A percentile compares a stretch with the other conserved stretches of the same genome.
phyloP scores from a whole-genome alignment of 305 asterid genomes.

The Solanum hybrid region DNA sequence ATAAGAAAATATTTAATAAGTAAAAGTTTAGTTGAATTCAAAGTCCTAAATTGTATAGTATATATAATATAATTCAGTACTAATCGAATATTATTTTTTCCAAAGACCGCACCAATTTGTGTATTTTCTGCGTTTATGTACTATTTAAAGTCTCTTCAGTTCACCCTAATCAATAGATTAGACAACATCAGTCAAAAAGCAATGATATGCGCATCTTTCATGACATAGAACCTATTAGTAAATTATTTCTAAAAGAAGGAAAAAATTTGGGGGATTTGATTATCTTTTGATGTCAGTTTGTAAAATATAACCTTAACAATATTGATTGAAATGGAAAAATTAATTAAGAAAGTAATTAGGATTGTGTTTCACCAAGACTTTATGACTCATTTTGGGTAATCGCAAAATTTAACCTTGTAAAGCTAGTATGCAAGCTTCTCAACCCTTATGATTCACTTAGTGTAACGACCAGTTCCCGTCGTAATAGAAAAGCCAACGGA shows the following conservation, averaged over 20 bases:
- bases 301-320: background rate
- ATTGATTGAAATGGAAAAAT: background rate
- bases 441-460: background rate
- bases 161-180: background rate
- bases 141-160: background rate
- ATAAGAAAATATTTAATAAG: background rate
- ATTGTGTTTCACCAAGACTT: background rate
- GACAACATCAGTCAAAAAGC: background rate
- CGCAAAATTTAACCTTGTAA: background rate
- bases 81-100: background rate
- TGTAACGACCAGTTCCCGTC: too few species aligned
- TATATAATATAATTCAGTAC: too few species aligned
- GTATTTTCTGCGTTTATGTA: background rate
- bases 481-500: too few species aligned
- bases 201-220: background rate
- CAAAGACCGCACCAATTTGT: background rate
- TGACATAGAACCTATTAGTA: background rate
- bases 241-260: background rate
- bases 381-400: background rate
- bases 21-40: background rate
- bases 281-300: background rate
- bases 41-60: background rate
- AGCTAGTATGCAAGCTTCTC: background rate
- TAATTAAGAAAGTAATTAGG: background rate
- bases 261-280: background rate